Evolutionary conservation across 139 green algal species (phyloP).

Genomic region (Parachlorella kessleri): DNA sequence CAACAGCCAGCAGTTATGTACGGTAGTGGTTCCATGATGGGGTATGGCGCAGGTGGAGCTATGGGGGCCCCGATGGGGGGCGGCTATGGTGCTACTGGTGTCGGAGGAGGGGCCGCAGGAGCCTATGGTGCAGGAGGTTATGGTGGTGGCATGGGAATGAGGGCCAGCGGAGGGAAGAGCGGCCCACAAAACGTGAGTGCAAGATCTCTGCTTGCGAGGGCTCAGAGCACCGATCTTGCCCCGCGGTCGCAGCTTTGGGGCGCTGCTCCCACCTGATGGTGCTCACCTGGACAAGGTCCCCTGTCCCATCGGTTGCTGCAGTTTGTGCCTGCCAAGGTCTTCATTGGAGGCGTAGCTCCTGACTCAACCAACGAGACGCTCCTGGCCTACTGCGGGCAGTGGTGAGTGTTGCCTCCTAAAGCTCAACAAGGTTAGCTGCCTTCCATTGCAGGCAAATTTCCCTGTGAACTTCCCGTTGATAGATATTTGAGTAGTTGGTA

Average conservation of each 20-base stretch:
- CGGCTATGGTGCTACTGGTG: neutral
- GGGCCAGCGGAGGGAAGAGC: too few relatives aligned
- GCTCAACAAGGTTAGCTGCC: neutral
- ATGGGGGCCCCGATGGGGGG: slow-evolving; percentile 8
- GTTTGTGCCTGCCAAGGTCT: slow-evolving; percentile 66
- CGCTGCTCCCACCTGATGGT: too few relatives aligned
- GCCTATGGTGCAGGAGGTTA: too few relatives aligned
- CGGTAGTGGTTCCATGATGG: neutral
- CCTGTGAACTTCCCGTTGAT: neutral
- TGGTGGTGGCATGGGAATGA: too few relatives aligned
- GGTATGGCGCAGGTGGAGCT: neutral
- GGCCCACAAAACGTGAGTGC: too few relatives aligned
- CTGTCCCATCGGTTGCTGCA: neutral
- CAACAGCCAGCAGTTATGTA: too few relatives aligned
- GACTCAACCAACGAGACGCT: slow-evolving; percentile 59
- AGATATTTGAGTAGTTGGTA: too few relatives aligned
- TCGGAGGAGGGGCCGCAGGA: neutral
- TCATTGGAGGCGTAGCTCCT: slow-evolving; percentile 65
- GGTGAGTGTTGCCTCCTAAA: slow-evolving; percentile 32
- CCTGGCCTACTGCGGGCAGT: slow-evolving; percentile 60
- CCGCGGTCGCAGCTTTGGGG: too few relatives aligned
- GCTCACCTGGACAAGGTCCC: too few relatives aligned
- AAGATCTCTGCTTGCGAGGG: too few relatives aligned
- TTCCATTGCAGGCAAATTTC: neutral
- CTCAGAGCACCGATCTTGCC: too few relatives aligned